These are phyloP conservation scores for Cutaneotrichosporon sp. DNA, from an alignment of 1,284 basidiomycete species.

Conservation along the genomic window DNA sequence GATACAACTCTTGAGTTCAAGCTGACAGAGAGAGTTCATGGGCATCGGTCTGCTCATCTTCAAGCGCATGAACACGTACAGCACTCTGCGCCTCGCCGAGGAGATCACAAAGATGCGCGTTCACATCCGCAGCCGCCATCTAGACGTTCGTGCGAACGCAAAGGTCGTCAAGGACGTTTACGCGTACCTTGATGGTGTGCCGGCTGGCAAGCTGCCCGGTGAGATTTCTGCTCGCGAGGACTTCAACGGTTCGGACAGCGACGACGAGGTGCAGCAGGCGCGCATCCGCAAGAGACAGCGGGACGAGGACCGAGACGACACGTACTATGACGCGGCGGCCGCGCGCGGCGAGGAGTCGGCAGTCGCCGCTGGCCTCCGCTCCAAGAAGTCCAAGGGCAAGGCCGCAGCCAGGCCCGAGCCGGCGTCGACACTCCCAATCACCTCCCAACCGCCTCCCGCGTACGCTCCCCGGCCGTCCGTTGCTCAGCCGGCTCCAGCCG, in stretches of 20 bases:
- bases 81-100: constrained; percentile 31
- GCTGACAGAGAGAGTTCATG: constrained; percentile 37
- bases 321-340: constrained; percentile 13
- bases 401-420: neutral
- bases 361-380: constrained; percentile 14
- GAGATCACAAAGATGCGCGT: constrained; percentile 38
- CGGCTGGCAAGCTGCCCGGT: constrained; percentile 24
- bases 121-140: constrained; percentile 26
- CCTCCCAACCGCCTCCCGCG: constrained; percentile 1
- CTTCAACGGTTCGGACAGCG: constrained; percentile 4
- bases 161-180: constrained; percentile 22
- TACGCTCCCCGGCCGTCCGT: neutral
- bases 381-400: constrained; percentile 11
- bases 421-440: neutral
- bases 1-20: neutral
- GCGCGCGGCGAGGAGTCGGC: constrained; percentile 9
- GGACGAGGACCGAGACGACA: constrained; percentile 30
- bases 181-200: constrained; percentile 27
- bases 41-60: constrained; percentile 40
- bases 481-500: neutral
- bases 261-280: neutral
- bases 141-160: constrained; percentile 37
- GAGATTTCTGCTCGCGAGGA: constrained; percentile 36
- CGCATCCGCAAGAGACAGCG: constrained; percentile 17
- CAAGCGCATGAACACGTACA: constrained; percentile 32